Evolutionary conservation across 345 rosid species (phyloP), one percentile per base, ranked within the genome.

Genomic region (Cardiospermum halicacabum): DNA sequence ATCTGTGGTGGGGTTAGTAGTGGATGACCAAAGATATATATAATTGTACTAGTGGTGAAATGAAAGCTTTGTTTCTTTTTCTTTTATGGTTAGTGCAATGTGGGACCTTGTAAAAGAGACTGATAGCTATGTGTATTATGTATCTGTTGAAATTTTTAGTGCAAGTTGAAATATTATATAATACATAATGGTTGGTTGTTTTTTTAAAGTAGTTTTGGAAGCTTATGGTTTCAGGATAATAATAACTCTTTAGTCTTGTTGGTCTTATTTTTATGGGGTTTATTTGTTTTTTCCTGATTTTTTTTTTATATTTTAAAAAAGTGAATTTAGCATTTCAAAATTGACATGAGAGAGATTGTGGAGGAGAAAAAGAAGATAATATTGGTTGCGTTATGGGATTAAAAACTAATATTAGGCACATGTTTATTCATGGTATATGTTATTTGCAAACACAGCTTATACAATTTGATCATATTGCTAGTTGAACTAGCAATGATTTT

Each of bases 1-100:
- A 64, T 57, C 55, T 53, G 49, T 69, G 71, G 72, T 69, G 78
- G 73, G 74, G 65, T 69, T 69, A 78, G 83, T 82, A 85, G 78
- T 67, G 62, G 75, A 75, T 74, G 82, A 80, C 84, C 75, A 69
- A 66, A 77, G 50, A 47, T 7, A 47, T 47, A 47, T 47, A 1
- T n/a, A n/a, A n/a, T n/a, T n/a, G 58, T 53, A 24, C 16, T 70
- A 56, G 73, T 74, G 68, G 75, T 59, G 66, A 53, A 57, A 64
- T 59, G 66, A 53, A 57, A 64, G 31, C 39, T 64, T 54, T 60
- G 37, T 71, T 72, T 62, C 45, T 12, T 30, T 53, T 32, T 49
- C 26, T 42, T 42, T 66, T 64, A 24, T 39, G 61, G 72, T 53
- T 73, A 65, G 81, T 77, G 81, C 82, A 50, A 60, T 36, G 79